Evolutionary conservation across 257 asterid genomes (phyloP).

Genomic region (Pogostemon cablin): DNA sequence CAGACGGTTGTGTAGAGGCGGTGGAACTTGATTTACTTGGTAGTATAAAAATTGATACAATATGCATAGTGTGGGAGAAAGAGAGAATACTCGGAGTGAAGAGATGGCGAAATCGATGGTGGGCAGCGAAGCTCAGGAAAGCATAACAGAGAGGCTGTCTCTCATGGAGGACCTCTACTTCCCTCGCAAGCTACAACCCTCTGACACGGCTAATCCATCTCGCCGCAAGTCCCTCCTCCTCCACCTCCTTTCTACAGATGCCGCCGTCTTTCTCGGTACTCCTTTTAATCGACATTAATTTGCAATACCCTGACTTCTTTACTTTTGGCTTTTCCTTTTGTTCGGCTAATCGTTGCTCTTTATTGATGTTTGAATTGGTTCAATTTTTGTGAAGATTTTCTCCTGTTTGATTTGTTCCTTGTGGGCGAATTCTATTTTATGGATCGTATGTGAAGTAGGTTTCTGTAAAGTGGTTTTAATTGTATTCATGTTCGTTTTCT

Average conservation of each 20-base stretch:
- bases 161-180: slow-evolving; percentile 78
- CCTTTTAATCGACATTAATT: neutral
- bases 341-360: neutral
- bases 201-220: slow-evolving; percentile 60
- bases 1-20: too few species aligned
- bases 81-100: neutral
- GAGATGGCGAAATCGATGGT: slow-evolving; percentile 46
- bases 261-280: slow-evolving; percentile 82
- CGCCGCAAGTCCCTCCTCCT: slow-evolving; percentile 74
- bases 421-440: neutral
- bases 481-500: neutral
- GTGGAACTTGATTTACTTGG: too few species aligned
- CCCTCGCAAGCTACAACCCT: slow-evolving; percentile 79
- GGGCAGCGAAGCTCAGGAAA: slow-evolving; percentile 58
- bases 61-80: neutral
- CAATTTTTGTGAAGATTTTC: neutral
- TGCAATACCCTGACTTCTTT: neutral
- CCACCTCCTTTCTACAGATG: slow-evolving; percentile 78
- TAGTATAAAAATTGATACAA: too few species aligned
- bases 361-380: slow-evolving; percentile 3
- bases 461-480: neutral
- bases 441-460: too few species aligned
- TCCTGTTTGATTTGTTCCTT: neutral
- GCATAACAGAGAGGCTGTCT: slow-evolving; percentile 65
- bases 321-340: neutral